Evolutionary conservation across 2,329 filamentous ascomycete genomes (phyloP).

Genomic region (Shiraia bambusicola): DNA sequence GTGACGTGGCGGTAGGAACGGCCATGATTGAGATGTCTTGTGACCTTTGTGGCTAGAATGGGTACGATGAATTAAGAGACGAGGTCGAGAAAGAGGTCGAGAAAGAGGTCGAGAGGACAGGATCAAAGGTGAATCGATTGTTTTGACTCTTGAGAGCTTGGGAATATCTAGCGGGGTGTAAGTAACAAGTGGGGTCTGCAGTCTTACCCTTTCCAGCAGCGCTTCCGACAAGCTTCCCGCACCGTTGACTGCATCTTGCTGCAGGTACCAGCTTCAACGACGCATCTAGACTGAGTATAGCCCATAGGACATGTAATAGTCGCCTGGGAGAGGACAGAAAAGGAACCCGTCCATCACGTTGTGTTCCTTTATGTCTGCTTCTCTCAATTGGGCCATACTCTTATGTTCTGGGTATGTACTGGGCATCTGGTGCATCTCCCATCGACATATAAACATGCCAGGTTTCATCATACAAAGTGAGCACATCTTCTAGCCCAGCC

Average conservation of each 20-base stretch:
- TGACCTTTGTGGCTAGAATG: background rate
- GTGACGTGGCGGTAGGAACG: slow-evolving; percentile 73
- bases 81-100: slow-evolving; percentile 5
- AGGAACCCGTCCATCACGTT: no score
- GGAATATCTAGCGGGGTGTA: slow-evolving; percentile 21
- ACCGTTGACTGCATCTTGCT: slow-evolving; percentile 16
- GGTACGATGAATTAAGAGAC: background rate
- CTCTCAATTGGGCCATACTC: no score
- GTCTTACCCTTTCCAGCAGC: slow-evolving; percentile 22
- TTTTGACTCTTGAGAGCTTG: slow-evolving; percentile 20
- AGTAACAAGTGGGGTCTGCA: slow-evolving; percentile 25
- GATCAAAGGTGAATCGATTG: slow-evolving; percentile 11
- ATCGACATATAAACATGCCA: background rate
- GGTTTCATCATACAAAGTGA: background rate
- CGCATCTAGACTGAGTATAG: no score
- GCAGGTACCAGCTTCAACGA: slow-evolving; percentile 14
- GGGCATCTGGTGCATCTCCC: no score
- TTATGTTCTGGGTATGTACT: no score
- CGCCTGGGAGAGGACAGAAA: no score
- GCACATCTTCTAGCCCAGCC: slow-evolving; percentile 20
- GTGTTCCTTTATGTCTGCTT: no score
- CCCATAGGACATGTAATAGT: no score
- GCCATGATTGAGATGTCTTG: slow-evolving; percentile 31
- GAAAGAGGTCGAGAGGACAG: slow-evolving; percentile 1
- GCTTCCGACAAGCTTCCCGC: slow-evolving; percentile 17